Evolutionary conservation across 1,284 basidiomycete species (phyloP).

Genomic region (Peniophora sp.): DNA sequence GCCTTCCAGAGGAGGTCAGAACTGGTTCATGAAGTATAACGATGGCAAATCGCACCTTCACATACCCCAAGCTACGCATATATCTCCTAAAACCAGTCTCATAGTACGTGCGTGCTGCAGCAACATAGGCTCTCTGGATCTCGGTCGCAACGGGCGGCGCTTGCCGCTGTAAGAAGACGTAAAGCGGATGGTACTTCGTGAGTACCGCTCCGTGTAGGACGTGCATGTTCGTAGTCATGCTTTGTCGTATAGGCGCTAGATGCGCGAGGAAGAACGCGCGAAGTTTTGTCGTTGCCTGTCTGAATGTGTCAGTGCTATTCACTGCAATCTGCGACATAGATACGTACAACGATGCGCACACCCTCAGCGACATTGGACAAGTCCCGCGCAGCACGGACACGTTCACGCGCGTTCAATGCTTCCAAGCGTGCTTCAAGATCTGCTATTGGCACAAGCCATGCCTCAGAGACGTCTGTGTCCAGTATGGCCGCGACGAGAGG

Average conservation of each 20-base stretch:
- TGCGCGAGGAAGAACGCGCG: conserved; percentile 82
- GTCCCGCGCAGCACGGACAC: conserved; percentile 82
- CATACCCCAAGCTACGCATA: conserved; percentile 68
- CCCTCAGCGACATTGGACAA: conserved; percentile 79
- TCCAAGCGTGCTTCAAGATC: conserved; percentile 76
- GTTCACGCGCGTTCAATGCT: conserved; percentile 58
- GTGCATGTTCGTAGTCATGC: conserved; percentile 89
- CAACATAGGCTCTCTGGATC: conserved; percentile 83
- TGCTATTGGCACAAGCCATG: conserved; percentile 76
- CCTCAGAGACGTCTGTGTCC: conserved; percentile 75
- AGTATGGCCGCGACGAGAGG: conserved; percentile 72
- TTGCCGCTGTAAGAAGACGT: conserved; percentile 80
- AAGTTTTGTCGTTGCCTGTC: conserved; percentile 80
- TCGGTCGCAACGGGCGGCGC: conserved; percentile 80
- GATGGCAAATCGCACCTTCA: conserved; percentile 48
- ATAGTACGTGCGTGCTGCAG: conserved; percentile 84
- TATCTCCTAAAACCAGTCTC: conserved; percentile 95
- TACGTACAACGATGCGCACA: conserved; percentile 72
- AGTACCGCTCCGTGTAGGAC: conserved; percentile 87
- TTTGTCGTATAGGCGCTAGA: conserved; percentile 75
- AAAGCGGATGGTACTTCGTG: conserved; percentile 80
- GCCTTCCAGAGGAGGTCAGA: conserved; percentile 28
- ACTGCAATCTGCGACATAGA: neutral
- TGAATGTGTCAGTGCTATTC: conserved; percentile 2
- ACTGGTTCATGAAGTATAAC: conserved; percentile 2